A percentile compares a stretch with the other conserved stretches of the same genome.
Conservation (phyloP, 257 asterid species). For the Nicotiana benthamiana region DNA sequence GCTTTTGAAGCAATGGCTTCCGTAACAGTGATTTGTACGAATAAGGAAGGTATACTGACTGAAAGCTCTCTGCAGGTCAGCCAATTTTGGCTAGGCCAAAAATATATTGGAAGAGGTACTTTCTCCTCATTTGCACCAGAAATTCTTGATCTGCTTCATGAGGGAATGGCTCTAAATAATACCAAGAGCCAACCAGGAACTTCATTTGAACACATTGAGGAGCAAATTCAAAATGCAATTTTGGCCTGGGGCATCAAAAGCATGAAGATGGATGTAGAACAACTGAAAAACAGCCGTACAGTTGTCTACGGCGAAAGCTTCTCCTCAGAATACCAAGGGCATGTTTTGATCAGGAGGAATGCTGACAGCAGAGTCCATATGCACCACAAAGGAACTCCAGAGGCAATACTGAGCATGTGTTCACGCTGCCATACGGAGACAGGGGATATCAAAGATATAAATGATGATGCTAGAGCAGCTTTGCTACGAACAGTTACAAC, state of each 20-base stretch:
- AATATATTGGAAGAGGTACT: constrained; percentile 10
- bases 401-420: constrained; percentile 44
- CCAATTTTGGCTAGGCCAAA: constrained; percentile 26
- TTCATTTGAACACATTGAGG: constrained; percentile 26
- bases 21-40: constrained; percentile 60
- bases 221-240: constrained; percentile 46
- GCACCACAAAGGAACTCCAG: constrained; percentile 62
- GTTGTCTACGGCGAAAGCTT: constrained; percentile 33
- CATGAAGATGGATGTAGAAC: constrained; percentile 27
- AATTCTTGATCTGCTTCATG: constrained; percentile 29
- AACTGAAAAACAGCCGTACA: constrained; percentile 23
- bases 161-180: constrained; percentile 35
- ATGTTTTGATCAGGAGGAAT: constrained; percentile 24
- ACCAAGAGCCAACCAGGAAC: constrained; percentile 27
- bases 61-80: constrained; percentile 42
- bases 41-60: constrained; percentile 50
- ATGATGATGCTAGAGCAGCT: constrained; percentile 19
- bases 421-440: constrained; percentile 27
- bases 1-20: constrained; percentile 65
- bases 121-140: constrained; percentile 11
- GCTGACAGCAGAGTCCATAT: constrained; percentile 8
- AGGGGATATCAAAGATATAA: constrained; percentile 24
- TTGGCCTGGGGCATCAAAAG: constrained; percentile 39
- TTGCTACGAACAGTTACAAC: constrained; percentile 27
- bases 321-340: constrained; percentile 32